Base-by-base conservation (phyloP, 2,329 filamentous ascomycete genomes). In the Plectosphaerella cucumerina region DNA sequence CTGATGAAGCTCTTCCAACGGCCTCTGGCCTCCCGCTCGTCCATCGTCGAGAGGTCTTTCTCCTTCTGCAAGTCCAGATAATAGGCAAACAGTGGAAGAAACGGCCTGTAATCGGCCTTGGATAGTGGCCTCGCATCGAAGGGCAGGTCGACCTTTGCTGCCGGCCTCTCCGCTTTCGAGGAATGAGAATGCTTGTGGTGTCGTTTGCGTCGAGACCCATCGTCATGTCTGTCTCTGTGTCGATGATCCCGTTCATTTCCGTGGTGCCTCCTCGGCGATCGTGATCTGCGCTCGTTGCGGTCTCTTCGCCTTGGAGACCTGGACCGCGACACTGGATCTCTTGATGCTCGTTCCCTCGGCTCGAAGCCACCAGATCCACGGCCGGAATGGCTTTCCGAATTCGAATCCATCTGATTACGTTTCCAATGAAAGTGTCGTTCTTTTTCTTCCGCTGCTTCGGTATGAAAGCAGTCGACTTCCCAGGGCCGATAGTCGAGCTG, bases 1-100 rank as follows among this genome's bases (percentile, higher is more conserved):
- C 81, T 77, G 12, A 93, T 67, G 62, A 97, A 99, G 65, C 90
- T 93, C 77, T 96, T 96, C 91, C 93, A 99, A 50, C 93, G 76
- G 2, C 92, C 91, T 57, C 79, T 86, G 1, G 85, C 70, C 65
- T 97, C 92, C n/a, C 81, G 78, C 56, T 90, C 85, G 50, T 84
- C 80, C 58, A 97, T 74, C 10, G 81, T 78, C 17, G 84, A 76
- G 1, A 95, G 72, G 49, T 86, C 72, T 39, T 88, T 78, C 37
- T 84, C 77, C 70, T 97, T 97, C 68, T 97, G 93, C 33, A 96
- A 81, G 59, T 92, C 88, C 22, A 97, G 78, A 60, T 97, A 97
- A 45, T 89, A 82, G 15, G 85, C 89, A 56, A 97, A 89, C 53
- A 97, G 74, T 0, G 87, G 80, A 54, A 80, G 78, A 62, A 90